Evolutionary conservation across 371 early-diverging fungal genomes (phyloP).

Genomic region (Mucor indicus): DNA sequence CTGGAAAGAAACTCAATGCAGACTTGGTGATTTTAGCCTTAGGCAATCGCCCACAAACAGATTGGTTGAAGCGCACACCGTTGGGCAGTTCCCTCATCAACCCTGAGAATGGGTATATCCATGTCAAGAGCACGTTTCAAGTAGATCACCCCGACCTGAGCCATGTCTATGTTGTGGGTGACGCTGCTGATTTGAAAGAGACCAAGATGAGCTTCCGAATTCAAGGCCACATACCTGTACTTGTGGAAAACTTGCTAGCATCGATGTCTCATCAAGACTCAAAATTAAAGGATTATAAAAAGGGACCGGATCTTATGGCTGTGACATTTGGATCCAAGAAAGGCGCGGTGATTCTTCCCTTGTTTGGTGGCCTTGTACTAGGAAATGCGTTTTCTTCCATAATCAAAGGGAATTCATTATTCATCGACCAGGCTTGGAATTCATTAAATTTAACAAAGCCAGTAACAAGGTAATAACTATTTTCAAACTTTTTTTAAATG

Average conservation of each 20-base stretch:
- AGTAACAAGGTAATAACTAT: too few relatives aligned
- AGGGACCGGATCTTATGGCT: constrained; percentile 18
- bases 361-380: constrained; percentile 19
- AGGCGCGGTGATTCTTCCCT: constrained; percentile 5
- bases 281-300: constrained; percentile 21
- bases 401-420: too few relatives aligned
- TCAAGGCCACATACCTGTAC: constrained; percentile 9
- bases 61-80: constrained; percentile 14
- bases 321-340: constrained; percentile 32
- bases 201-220: constrained; percentile 51
- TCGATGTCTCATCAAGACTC: constrained; percentile 1
- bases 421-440: too few relatives aligned
- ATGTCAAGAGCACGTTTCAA: constrained; percentile 57
- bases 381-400: too few relatives aligned
- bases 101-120: constrained; percentile 20
- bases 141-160: constrained; percentile 32
- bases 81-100: constrained; percentile 10
- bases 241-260: constrained; percentile 35
- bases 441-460: too few relatives aligned
- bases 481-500: too few relatives aligned
- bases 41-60: constrained; percentile 36
- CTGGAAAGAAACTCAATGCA: too few relatives aligned
- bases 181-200: constrained; percentile 49
- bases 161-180: constrained; percentile 60
- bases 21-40: constrained; percentile 54